Base-by-base conservation (phyloP, 2,329 filamentous ascomycete genomes). In the Akanthomyces dipterigenus region DNA sequence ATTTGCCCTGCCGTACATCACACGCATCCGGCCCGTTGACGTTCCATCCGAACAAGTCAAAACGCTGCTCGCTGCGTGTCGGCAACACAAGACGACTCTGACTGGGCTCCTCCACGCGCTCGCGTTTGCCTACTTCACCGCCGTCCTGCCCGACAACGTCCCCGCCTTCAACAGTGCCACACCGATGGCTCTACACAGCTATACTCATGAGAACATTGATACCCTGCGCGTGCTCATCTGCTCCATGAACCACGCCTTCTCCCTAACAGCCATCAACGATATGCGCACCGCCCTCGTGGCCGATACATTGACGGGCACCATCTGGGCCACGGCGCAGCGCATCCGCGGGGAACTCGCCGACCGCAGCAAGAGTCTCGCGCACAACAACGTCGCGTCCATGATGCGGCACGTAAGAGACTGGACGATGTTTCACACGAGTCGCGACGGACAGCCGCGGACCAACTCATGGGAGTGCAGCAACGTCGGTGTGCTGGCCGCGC, bases 391-490 rank as follows among this genome's bases (percentile, higher is more conserved):
- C 11, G 65, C 73, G 2, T 75, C 75, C 5, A 65, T 83, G 59
- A 60, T 83, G 16, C 65, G 66, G 2, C 77, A 75, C 55, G 68
- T 83, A 5, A 45, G 67, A 2, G 76, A 85, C 70, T 80, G 77
- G 71, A 68, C 70, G 43, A 65, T 67, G 1, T 78, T 75, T 63
- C 79, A 78, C 64, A 63, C 66, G 4, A 66, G 68, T 1, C 78
- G 77, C 65, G 67, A 82, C 18, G 80, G 80, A 1, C 68, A 72
- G 58, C 65, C 70, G 14, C 75, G 81, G 11, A 68, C 72, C 2
- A 65, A 66, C 3, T 78, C 79, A 1, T 85, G 81, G 77, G 78
- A 80, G 63, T 66, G 85, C 5, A 83, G 79, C 63, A 86, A 85
- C 65, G 63, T 84, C 5, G 82, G 83, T 1, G 71, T 72, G 16